phyloP scores from a whole-genome alignment of 1,284 basidiomycete species.

The Austroboletus niveus region DNA sequence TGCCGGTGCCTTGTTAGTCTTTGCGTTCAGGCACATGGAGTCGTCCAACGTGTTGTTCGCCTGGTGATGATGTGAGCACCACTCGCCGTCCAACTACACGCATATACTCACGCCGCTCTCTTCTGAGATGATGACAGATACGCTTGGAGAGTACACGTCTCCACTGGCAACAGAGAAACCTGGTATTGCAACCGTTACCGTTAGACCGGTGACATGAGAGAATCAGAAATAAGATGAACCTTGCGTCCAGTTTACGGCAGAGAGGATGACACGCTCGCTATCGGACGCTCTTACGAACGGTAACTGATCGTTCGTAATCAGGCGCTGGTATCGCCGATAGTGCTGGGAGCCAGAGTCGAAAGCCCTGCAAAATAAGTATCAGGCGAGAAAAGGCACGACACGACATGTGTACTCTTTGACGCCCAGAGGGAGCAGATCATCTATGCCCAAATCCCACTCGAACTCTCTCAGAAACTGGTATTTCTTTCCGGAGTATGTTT shows the following conservation, averaged over 20 bases:
- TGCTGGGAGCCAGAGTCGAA: slow-evolving; percentile 46
- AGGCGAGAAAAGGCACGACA: background rate
- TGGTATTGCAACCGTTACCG: slow-evolving; percentile 17
- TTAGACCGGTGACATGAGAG: background rate
- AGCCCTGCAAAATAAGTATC: slow-evolving; percentile 38
- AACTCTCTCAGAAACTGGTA: slow-evolving; percentile 64
- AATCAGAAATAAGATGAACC: slow-evolving; percentile 37
- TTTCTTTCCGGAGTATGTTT: slow-evolving; percentile 43
- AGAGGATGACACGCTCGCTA: slow-evolving; percentile 60
- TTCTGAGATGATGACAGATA: slow-evolving; percentile 59
- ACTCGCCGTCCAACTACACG: background rate
- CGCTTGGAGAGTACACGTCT: slow-evolving; percentile 37
- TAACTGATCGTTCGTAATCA: slow-evolving; percentile 44
- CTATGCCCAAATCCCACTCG: slow-evolving; percentile 57
- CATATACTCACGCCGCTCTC: slow-evolving; percentile 45
- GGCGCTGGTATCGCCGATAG: slow-evolving; percentile 50
- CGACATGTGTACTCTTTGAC: slow-evolving; percentile 57
- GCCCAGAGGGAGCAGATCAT: slow-evolving; percentile 69
- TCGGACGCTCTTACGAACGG: slow-evolving; percentile 71
- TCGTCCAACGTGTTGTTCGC: slow-evolving; percentile 76
- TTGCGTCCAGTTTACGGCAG: slow-evolving; percentile 69
- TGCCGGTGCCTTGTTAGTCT: slow-evolving; percentile 43
- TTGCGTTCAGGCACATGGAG: slow-evolving; percentile 62
- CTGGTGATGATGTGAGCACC: slow-evolving; percentile 24
- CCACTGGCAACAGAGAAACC: slow-evolving; percentile 53